A percentile compares a stretch with the other conserved stretches of the same genome.
Conservation (phyloP, 768 basidiomycete genomes). For the Psilocybe subaeruginosa region DNA sequence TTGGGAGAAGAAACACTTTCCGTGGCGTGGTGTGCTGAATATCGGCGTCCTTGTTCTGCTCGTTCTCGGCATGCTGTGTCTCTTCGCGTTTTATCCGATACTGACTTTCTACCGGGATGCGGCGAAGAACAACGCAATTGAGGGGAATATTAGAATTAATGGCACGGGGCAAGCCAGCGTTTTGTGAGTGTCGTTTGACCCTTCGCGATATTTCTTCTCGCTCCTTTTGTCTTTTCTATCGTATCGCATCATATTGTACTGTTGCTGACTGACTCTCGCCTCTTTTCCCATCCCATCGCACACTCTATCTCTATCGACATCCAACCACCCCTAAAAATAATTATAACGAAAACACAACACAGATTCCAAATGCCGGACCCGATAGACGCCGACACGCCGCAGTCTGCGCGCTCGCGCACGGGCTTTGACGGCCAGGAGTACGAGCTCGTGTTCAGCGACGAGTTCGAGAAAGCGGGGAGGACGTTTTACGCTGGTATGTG, state of each 20-base stretch:
- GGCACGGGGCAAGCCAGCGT: conserved; percentile 34
- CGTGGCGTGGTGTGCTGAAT: conserved; percentile 61
- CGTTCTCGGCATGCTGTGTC: conserved; percentile 58
- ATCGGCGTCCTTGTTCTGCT: conserved; percentile 68
- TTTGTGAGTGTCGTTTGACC: conserved; percentile 8
- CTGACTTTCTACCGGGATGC: conserved; percentile 46
- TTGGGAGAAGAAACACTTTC: conserved; percentile 33
- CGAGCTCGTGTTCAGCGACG: conserved; percentile 75
- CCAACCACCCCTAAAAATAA: not conserved
- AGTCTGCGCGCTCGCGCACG: conserved; percentile 53
- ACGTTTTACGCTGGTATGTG: conserved; percentile 55
- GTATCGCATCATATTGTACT: too few relatives aligned
- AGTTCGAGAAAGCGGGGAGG: conserved; percentile 70
- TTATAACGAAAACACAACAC: not conserved
- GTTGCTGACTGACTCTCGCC: too few relatives aligned
- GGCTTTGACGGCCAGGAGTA: conserved; percentile 78
- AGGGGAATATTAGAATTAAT: conserved; percentile 70
- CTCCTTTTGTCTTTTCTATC: too few relatives aligned
- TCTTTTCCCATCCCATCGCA: too few relatives aligned
- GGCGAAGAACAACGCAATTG: conserved; percentile 45
- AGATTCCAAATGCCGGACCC: conserved; percentile 55
- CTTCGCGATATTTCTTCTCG: too few relatives aligned
- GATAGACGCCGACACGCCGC: conserved; percentile 76
- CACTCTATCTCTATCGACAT: too few relatives aligned
- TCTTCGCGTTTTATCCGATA: conserved; percentile 88